phyloP scores from a whole-genome alignment of 305 asterid genomes.

The Fraxinus paxiana region DNA sequence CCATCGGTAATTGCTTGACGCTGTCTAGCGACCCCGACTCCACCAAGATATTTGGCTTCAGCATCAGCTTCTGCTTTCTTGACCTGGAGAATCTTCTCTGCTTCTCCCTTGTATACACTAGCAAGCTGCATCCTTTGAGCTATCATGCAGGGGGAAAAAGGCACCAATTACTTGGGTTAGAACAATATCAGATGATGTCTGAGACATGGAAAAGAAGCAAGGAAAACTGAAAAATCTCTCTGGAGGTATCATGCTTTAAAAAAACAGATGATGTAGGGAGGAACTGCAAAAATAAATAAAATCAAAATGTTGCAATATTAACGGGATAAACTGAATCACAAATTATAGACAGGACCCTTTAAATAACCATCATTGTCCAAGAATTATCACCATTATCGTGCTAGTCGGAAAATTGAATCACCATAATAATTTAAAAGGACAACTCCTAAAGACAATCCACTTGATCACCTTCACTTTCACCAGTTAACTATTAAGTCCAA shows the following conservation, averaged over 20 bases:
- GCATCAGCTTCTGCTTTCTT: conserved; percentile 97
- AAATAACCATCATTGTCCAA: neutral
- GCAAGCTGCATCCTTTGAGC: conserved; percentile 99
- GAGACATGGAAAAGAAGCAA: neutral
- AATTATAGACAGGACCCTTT: neutral
- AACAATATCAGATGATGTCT: neutral
- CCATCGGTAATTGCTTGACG: conserved; percentile 96
- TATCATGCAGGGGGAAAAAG: conserved; percentile 19
- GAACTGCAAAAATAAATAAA: neutral
- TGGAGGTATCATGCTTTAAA: neutral
- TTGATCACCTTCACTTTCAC: neutral
- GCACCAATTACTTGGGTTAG: conserved; percentile 10
- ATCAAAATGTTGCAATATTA: neutral
- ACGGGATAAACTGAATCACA: neutral
- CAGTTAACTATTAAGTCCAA: neutral
- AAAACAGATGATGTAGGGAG: neutral
- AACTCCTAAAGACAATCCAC: neutral
- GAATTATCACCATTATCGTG: neutral
- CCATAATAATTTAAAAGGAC: neutral
- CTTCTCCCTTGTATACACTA: conserved; percentile 92
- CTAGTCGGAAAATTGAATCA: neutral
- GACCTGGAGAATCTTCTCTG: conserved; percentile 77
- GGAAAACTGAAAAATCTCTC: neutral
- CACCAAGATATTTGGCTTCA: conserved; percentile 95
- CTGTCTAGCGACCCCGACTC: conserved; percentile 94